phyloP scores from a whole-genome alignment of 176 grass and related monocot species.

The Aegilops tauschii region DNA sequence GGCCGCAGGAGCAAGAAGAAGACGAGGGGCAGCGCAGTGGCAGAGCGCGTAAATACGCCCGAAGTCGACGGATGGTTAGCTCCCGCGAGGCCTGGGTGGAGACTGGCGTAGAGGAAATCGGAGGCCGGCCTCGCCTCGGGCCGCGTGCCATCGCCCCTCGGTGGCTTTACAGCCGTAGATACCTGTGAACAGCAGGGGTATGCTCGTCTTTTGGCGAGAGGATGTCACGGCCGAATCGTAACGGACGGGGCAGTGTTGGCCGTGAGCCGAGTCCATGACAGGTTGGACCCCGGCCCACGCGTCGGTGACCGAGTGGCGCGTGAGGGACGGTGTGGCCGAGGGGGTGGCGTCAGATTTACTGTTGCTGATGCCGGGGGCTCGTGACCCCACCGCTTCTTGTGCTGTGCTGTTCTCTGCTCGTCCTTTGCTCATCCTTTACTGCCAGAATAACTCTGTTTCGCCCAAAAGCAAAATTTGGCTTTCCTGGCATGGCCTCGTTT shows the following conservation, averaged over 20 bases:
- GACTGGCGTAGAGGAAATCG: not conserved
- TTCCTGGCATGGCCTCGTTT: not conserved
- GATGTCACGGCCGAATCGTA: not conserved
- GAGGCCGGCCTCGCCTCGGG: slow-evolving; percentile 24
- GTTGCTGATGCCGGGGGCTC: not conserved
- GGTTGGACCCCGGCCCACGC: not conserved
- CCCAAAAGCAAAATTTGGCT: not conserved
- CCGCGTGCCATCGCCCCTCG: not conserved
- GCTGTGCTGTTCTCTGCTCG: not conserved
- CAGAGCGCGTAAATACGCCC: not conserved
- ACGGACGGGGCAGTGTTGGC: not conserved
- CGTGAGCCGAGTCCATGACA: not conserved
- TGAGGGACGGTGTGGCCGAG: not conserved
- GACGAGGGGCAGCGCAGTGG: slow-evolving; percentile 11
- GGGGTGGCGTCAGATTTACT: slow-evolving; percentile 10
- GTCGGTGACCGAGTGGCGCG: not conserved
- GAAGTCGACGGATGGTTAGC: not conserved
- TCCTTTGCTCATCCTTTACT: not conserved
- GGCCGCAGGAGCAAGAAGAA: not conserved
- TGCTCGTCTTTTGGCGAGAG: rapidly evolving
- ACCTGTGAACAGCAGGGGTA: rapidly evolving
- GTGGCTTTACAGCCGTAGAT: not conserved
- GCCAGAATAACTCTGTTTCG: not conserved
- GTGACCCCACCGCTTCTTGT: slow-evolving; percentile 46
- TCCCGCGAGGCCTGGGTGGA: not conserved